Evolutionary conservation across 805 yeast species (phyloP).

Genomic region (Brettanomyces anomalus): DNA sequence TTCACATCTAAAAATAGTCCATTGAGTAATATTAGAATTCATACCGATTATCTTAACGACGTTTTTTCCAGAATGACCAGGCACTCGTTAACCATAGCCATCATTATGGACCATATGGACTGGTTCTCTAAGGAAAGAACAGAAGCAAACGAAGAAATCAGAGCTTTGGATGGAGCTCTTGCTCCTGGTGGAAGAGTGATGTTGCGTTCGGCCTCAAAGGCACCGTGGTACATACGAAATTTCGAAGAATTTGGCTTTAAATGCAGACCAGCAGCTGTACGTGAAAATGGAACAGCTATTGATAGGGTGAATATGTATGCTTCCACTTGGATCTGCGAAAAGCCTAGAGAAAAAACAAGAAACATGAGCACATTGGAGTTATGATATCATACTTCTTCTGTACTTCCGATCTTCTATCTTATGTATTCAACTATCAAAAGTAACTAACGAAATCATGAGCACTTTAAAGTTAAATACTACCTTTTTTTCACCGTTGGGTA

Average conservation of each 20-base stretch:
- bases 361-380: constrained; percentile 39
- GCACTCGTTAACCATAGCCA: constrained; percentile 62
- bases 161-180: constrained; percentile 53
- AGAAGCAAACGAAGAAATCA: constrained; percentile 60
- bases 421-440: too few species aligned
- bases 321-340: constrained; percentile 78
- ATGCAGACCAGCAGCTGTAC: constrained; percentile 61
- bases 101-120: constrained; percentile 89
- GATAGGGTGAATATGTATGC: constrained; percentile 86
- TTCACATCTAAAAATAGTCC: constrained; percentile 41
- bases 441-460: too few species aligned
- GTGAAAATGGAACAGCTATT: constrained; percentile 55
- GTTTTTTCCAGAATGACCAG: constrained; percentile 59
- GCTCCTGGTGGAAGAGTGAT: constrained; percentile 64
- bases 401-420: too few species aligned
- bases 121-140: constrained; percentile 67
- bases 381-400: constrained; percentile 1
- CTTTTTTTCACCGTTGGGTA: too few species aligned
- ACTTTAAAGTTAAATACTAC: too few species aligned
- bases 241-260: constrained; percentile 61
- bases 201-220: constrained; percentile 62
- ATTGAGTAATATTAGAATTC: constrained; percentile 62
- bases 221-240: constrained; percentile 70
- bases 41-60: constrained; percentile 71
- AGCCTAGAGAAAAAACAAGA: constrained; percentile 31